A percentile compares a stretch with the other conserved stretches of the same genome.
These are phyloP conservation scores for Apiospora saccharicola DNA, from an alignment of 2,329 filamentous ascomycete species.

Conservation along the genomic window DNA sequence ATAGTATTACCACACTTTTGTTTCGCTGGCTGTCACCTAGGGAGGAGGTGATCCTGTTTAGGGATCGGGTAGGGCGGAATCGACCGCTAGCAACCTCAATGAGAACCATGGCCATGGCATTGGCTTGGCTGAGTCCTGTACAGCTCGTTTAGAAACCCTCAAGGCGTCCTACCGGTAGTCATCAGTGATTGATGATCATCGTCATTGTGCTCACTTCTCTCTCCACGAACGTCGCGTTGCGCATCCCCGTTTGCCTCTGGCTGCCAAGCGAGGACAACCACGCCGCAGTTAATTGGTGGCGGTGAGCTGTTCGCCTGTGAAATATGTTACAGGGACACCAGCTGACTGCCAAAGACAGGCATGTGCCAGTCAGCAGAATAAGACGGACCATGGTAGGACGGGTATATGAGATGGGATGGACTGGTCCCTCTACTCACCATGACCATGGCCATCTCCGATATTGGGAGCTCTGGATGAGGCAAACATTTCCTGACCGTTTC, in stretches of 20 bases:
- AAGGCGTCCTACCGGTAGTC: constrained; percentile 43
- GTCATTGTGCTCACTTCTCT: constrained; percentile 47
- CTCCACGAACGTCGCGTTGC: constrained; percentile 52
- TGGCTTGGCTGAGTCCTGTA: constrained; percentile 50
- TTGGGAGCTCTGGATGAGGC: constrained; percentile 48
- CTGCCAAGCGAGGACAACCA: neutral
- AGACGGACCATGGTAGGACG: constrained; percentile 40
- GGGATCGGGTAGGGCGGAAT: constrained; percentile 28
- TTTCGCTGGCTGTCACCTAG: constrained; percentile 39
- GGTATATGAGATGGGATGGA: constrained; percentile 27
- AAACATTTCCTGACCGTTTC: constrained; percentile 52
- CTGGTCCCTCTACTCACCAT: constrained; percentile 44
- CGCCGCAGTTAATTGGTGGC: neutral
- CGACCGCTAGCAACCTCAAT: constrained; percentile 24
- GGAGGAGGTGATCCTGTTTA: constrained; percentile 42
- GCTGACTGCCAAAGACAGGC: constrained; percentile 32
- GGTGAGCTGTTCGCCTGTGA: constrained; percentile 6
- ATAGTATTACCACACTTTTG: constrained; percentile 35
- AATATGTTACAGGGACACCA: constrained; percentile 7
- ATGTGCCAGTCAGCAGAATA: constrained; percentile 33
- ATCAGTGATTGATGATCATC: constrained; percentile 51
- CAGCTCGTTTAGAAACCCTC: constrained; percentile 36
- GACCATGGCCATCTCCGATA: constrained; percentile 47
- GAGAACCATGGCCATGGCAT: constrained; percentile 42
- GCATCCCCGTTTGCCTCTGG: constrained; percentile 39